These are phyloP conservation scores for Phytopythium boreale DNA, from an alignment of 352 stramenopile species.

Conservation along the genomic window DNA sequence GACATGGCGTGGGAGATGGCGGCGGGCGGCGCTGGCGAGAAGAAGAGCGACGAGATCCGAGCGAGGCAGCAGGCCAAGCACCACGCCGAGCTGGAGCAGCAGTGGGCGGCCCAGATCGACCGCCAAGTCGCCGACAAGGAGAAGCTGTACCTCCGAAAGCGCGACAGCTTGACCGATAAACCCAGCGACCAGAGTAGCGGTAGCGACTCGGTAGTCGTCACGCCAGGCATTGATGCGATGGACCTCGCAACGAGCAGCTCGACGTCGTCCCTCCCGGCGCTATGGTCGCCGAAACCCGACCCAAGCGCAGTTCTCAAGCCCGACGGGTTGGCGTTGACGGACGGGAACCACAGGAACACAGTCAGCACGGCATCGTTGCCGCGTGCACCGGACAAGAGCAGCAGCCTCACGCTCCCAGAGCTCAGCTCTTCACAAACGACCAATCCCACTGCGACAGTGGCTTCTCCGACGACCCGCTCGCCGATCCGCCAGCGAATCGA, in stretches of 20 bases:
- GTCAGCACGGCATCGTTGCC: slow-evolving; percentile 17
- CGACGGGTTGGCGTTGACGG: too few relatives aligned
- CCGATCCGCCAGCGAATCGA: slow-evolving; percentile 18
- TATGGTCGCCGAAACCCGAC: not conserved
- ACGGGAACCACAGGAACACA: slow-evolving; percentile 4
- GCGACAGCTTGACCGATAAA: slow-evolving; percentile 6
- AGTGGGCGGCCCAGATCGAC: slow-evolving; percentile 39
- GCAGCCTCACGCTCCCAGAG: not conserved
- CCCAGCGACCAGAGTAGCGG: not conserved
- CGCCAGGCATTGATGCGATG: not conserved
- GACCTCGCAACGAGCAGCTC: not conserved
- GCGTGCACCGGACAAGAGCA: slow-evolving; percentile 11
- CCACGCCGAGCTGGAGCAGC: slow-evolving; percentile 28
- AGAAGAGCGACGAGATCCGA: slow-evolving; percentile 15
- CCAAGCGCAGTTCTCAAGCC: too few relatives aligned
- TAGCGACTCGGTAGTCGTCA: not conserved
- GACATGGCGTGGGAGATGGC: slow-evolving; percentile 57
- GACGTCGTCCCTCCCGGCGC: not conserved
- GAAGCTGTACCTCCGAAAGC: slow-evolving; percentile 34
- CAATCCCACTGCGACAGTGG: not conserved
- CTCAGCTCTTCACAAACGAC: not conserved
- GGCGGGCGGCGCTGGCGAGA: slow-evolving; percentile 8
- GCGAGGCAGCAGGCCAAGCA: slow-evolving; percentile 20
- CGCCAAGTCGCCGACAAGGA: slow-evolving; percentile 56
- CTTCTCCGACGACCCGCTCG: not conserved